Base-by-base conservation (phyloP, 306 rosid species). In the Neltuma alba region DNA sequence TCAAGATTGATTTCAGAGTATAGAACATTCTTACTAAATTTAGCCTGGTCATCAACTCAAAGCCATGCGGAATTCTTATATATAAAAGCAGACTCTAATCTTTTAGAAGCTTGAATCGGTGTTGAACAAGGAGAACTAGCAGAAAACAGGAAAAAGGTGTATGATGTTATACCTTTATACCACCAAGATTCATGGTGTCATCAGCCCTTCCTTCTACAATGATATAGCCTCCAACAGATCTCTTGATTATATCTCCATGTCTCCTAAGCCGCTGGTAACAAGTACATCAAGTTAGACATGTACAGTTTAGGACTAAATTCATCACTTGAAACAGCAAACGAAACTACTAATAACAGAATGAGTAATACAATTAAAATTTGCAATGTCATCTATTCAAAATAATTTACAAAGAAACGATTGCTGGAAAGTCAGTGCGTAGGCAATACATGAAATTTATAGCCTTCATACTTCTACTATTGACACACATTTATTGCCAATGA, bases 131-230 rank as follows among this genome's bases (percentile, higher is more conserved):
- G 63, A 38, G 45, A 41, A 45, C 68, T 74, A 71, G 45, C 31
- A 5, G 45, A 38, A n/a, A 33, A 42, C 10, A 42, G 1, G 74
- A 70, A 45, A 37, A 65, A 31, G 21, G 15, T 7, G 68, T n/a
- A 25, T n/a, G 66, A 76, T 47, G 47, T 23, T 54, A 63, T 82
- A 94, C 97, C 97, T 92, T 94, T 76, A 94, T 94, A 78, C 98
- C 98, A 52, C 98, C 97, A 57, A 92, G 93, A 84, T 89, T 94
- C 98, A 94, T 94, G 54, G 98, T 94, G 86, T 92, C 98, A 79
- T 94, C 97, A 34, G 97, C 94, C 86, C 98, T 87, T 28, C 98
- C 98, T 70, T 94, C 97, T 34, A 92, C 95, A 23, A 80, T 37
- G 33, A 83, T 73, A 79, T 83, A 91, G 68, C 99, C 97, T 57